Evolutionary conservation across 176 grass and related monocot species (phyloP), one percentile per base, ranked within the genome.

Genomic region (Oryza officinalis): DNA sequence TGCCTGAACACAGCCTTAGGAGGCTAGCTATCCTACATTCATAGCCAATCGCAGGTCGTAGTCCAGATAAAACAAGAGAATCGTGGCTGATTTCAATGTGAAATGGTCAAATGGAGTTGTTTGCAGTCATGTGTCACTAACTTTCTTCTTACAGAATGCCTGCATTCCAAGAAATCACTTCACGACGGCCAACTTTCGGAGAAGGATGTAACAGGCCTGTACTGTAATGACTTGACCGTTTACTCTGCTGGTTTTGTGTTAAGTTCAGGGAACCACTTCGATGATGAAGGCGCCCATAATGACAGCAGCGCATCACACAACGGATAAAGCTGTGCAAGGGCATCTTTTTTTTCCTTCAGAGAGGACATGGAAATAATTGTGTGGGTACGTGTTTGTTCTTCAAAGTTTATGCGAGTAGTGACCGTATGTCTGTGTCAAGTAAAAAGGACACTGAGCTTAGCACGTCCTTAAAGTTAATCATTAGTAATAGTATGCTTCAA

Each of bases 51-150:
- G 0, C 5, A 38, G 0, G n/a, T 2, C 31, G 23, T 71, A 57
- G 67, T 43, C 75, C 17, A 35, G 45, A 74, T 43, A 67, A 80
- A 85, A 66, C n/a, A 49, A 77, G 9, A 22, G 65, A 49, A 26
- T 13, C 28, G 81, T 38, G 82, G 52, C 50, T 28, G 69, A 77
- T 77, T 15, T 81, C 78, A 52, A 81, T 81, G 84, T 30, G 78
- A 81, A 78, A 89, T 85, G 31, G 84, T 30, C 72, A 77, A 78
- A 89, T 85, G 31, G 65, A 86, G 78, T 67, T 27, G 82, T 45
- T 77, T 83, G 84, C 59, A 64, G 65, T 65, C 77, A 65, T 76
- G 70, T 52, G 71, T 27, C 63, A 5, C 50, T 81, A 81, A 75
- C 81, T 49, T 83, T 76, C 9, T 49, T 22, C 65, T 52, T 41